These are phyloP conservation scores for Tylopilus balloui DNA, from an alignment of 768 basidiomycete genomes.

Conservation along the genomic window DNA sequence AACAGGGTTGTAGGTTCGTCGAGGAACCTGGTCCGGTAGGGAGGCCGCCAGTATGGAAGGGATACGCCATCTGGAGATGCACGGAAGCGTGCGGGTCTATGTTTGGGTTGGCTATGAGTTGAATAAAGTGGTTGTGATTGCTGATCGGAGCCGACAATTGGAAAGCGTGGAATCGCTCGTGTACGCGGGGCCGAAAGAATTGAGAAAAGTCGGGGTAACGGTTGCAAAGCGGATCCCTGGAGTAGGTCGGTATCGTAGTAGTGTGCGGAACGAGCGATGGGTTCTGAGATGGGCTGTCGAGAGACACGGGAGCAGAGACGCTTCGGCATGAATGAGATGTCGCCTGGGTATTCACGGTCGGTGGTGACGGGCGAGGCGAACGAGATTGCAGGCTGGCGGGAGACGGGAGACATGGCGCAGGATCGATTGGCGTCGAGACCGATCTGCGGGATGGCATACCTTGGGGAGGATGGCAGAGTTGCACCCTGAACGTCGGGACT, in stretches of 20 bases:
- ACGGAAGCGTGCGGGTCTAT: background rate
- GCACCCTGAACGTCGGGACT: constrained; percentile 16
- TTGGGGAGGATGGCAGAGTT: background rate
- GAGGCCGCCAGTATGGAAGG: background rate
- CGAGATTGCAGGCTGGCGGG: background rate
- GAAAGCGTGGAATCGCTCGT: constrained; percentile 7
- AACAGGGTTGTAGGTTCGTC: constrained; percentile 8
- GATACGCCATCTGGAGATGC: background rate
- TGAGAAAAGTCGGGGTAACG: constrained; percentile 33
- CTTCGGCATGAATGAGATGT: background rate
- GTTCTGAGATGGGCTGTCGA: background rate
- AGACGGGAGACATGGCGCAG: background rate
- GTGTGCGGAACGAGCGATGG: background rate
- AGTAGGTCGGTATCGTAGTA: constrained; percentile 16
- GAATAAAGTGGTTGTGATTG: background rate
- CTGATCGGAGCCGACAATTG: background rate
- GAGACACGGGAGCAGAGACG: background rate
- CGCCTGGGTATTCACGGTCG: background rate
- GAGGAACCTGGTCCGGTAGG: background rate
- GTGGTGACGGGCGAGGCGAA: background rate
- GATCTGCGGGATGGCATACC: background rate
- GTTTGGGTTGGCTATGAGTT: background rate
- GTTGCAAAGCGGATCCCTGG: constrained; percentile 30
- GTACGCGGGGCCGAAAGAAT: constrained; percentile 22
- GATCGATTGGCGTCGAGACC: constrained; percentile 2